Conservation (phyloP, 495 filamentous ascomycete species). For the Annulohypoxylon stygium region DNA sequence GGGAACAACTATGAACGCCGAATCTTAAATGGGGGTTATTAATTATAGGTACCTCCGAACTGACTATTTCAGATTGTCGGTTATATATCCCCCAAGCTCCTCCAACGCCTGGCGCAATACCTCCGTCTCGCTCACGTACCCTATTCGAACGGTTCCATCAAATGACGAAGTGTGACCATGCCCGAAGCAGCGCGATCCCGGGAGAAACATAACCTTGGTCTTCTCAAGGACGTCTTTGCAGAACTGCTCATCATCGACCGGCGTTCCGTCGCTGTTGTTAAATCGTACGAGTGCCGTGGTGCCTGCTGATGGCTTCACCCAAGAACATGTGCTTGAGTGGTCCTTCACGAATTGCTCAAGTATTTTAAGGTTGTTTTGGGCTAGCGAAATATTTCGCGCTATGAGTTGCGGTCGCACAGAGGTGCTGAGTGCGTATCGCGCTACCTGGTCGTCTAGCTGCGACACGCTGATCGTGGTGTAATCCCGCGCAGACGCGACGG, state of each 20-base stretch:
- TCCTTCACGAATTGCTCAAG: constrained; percentile 76
- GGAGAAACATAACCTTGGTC: constrained; percentile 83
- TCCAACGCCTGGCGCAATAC: constrained; percentile 77
- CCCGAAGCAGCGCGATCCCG: constrained; percentile 83
- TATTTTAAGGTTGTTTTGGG: constrained; percentile 75
- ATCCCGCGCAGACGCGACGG: constrained; percentile 75
- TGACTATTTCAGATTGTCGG: constrained; percentile 39
- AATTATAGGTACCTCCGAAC: not conserved
- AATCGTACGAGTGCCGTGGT: constrained; percentile 88
- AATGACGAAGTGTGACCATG: constrained; percentile 69
- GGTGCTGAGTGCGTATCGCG: constrained; percentile 76
- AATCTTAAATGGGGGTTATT: no score
- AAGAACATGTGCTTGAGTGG: constrained; percentile 69
- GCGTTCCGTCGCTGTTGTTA: constrained; percentile 68
- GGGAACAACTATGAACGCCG: no score
- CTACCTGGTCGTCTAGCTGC: constrained; percentile 84
- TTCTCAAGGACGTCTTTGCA: constrained; percentile 76
- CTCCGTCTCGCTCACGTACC: constrained; percentile 79
- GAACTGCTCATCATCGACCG: constrained; percentile 79
- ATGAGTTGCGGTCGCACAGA: constrained; percentile 76
- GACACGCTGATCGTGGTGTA: constrained; percentile 91
- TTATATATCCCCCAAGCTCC: constrained; percentile 71
- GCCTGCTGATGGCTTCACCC: constrained; percentile 83
- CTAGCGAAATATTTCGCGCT: constrained; percentile 76
- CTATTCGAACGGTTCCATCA: constrained; percentile 81